phyloP scores from a whole-genome alignment of 2,329 filamentous ascomycete species.

The Parascedosporium putredinis region DNA sequence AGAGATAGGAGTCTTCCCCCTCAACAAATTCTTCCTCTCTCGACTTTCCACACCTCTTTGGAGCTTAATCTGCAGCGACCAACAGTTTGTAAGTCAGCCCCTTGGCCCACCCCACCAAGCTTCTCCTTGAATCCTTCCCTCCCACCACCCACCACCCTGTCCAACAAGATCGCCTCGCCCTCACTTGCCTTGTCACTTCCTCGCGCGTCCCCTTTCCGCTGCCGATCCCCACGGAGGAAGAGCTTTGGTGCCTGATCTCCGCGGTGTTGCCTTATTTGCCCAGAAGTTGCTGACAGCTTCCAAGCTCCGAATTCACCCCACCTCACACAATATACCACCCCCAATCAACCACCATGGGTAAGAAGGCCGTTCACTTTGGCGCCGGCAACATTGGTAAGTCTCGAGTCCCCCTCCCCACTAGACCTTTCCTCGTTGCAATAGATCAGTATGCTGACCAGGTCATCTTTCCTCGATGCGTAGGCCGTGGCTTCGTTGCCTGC shows the following conservation, averaged over 20 bases:
- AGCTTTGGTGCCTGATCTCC: too few species aligned
- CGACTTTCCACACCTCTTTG: slow-evolving; percentile 1
- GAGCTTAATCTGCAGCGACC: neutral
- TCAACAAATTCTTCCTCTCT: slow-evolving; percentile 2
- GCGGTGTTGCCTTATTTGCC: too few species aligned
- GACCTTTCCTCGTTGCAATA: slow-evolving; percentile 9
- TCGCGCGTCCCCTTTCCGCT: too few species aligned
- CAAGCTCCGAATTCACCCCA: too few species aligned
- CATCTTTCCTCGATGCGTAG: slow-evolving; percentile 15
- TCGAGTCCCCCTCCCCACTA: neutral
- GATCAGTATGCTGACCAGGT: neutral
- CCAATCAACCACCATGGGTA: slow-evolving; percentile 27
- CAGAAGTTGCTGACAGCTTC: too few species aligned
- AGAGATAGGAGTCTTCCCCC: neutral
- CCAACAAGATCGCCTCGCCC: too few species aligned
- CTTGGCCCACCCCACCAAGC: neutral
- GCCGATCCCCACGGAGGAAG: too few species aligned
- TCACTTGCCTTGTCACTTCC: too few species aligned
- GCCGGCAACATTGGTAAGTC: slow-evolving; percentile 68
- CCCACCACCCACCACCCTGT: too few species aligned
- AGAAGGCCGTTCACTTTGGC: slow-evolving; percentile 73
- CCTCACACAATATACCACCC: neutral
- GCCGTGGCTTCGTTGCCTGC: slow-evolving; percentile 76
- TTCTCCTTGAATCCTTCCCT: neutral
- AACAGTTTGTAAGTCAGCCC: neutral